Conservation (phyloP, 176 grass and related monocot species). For the Zizania latifolia region DNA sequence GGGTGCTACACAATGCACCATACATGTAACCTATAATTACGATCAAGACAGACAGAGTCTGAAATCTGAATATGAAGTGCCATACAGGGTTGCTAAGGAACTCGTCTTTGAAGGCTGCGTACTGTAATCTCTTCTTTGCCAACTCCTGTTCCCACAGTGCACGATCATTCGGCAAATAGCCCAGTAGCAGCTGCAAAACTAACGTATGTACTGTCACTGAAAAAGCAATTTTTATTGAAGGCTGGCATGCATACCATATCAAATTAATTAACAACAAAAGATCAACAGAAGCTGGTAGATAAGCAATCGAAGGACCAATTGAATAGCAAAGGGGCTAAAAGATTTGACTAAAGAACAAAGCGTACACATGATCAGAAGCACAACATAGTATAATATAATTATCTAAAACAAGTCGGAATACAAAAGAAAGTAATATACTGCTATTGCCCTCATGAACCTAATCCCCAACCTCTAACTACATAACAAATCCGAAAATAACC, state of each 20-base stretch:
- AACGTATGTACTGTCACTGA: constrained; percentile 16
- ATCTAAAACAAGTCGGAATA: not conserved
- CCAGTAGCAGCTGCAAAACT: constrained; percentile 63
- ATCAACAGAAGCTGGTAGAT: not conserved
- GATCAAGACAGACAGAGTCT: constrained; percentile 1
- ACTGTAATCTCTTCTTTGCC: constrained; percentile 62
- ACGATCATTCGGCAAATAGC: constrained; percentile 68
- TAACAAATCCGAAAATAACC: not conserved
- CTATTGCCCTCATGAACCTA: not conserved
- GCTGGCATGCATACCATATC: not conserved
- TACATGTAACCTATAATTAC: not conserved
- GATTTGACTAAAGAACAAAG: not conserved
- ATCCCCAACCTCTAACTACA: not conserved
- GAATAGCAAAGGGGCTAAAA: constrained; percentile 1
- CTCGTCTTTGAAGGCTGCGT: constrained; percentile 65
- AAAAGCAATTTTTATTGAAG: constrained; percentile 20
- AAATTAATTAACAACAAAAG: not conserved
- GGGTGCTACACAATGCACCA: not conserved
- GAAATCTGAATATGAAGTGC: constrained; percentile 8
- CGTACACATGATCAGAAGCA: not conserved
- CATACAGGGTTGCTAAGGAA: constrained; percentile 76
- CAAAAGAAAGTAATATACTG: not conserved
- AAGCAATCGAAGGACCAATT: not conserved
- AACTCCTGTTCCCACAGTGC: constrained; percentile 61
- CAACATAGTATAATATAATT: not conserved